These are phyloP conservation scores for Aquilaria sinensis DNA, from an alignment of 345 rosid genomes.

Conservation along the genomic window DNA sequence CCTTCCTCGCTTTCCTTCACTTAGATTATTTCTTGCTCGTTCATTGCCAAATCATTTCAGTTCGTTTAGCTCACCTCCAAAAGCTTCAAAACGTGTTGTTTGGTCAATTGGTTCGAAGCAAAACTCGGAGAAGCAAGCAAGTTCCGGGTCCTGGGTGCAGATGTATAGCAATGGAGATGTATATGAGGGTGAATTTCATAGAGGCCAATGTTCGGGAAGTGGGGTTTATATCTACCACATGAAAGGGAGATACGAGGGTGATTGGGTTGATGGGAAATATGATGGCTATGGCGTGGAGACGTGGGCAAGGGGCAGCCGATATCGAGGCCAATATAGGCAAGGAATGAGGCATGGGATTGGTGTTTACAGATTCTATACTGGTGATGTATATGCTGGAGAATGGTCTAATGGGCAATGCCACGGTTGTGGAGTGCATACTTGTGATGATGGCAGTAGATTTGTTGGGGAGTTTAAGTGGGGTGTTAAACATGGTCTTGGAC, in stretches of 20 bases:
- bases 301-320: slow-evolving; percentile 85
- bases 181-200: slow-evolving; percentile 80
- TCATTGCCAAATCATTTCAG: slow-evolving; percentile 42
- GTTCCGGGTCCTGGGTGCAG: slow-evolving; percentile 68
- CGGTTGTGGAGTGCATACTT: slow-evolving; percentile 73
- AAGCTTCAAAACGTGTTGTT: slow-evolving; percentile 43
- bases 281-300: slow-evolving; percentile 87
- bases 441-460: slow-evolving; percentile 74
- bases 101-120: slow-evolving; percentile 88
- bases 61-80: slow-evolving; percentile 25
- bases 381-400: slow-evolving; percentile 83
- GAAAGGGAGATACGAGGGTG: slow-evolving; percentile 81
- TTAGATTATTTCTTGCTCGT: slow-evolving; percentile 54
- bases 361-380: slow-evolving; percentile 66
- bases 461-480: slow-evolving; percentile 91
- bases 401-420: slow-evolving; percentile 91
- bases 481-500: slow-evolving; percentile 84
- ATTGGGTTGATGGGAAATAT: slow-evolving; percentile 78
- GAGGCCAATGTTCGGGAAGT: slow-evolving; percentile 72
- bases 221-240: slow-evolving; percentile 69
- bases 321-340: slow-evolving; percentile 72
- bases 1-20: slow-evolving; percentile 52
- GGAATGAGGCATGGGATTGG: slow-evolving; percentile 90
- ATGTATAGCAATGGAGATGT: slow-evolving; percentile 71
- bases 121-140: slow-evolving; percentile 35